These are phyloP conservation scores for Grigorovia transvaalensis DNA, from an alignment of 805 yeast species.

Conservation along the genomic window DNA sequence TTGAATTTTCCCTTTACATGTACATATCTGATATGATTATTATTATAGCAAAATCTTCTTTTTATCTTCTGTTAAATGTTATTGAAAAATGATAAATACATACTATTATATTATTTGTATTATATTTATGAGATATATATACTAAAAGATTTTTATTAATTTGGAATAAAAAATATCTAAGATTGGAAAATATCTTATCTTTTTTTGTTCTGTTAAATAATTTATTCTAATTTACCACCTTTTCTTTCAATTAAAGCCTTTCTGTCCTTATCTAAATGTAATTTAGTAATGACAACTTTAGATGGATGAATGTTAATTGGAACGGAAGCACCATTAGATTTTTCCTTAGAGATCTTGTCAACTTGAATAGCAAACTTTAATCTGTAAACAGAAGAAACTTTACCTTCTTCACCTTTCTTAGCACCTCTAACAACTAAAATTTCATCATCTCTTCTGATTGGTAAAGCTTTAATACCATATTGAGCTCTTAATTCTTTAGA, in stretches of 20 bases:
- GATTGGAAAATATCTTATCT: too few relatives aligned
- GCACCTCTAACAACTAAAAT: slow-evolving; percentile 96
- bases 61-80: too few relatives aligned
- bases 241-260: slow-evolving; percentile 94
- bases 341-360: slow-evolving; percentile 95
- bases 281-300: slow-evolving; percentile 96
- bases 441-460: slow-evolving; percentile 96
- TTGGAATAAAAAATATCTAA: too few relatives aligned
- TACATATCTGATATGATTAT: too few relatives aligned
- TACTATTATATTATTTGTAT: too few relatives aligned
- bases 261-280: slow-evolving; percentile 98
- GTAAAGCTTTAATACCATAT: slow-evolving; percentile 91
- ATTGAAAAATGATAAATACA: too few relatives aligned
- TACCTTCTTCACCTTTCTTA: slow-evolving; percentile 99
- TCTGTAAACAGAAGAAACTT: slow-evolving; percentile 96
- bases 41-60: too few relatives aligned
- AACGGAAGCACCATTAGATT: slow-evolving; percentile 94
- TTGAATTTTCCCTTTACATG: background rate
- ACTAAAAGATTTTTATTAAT: too few relatives aligned
- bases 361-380: slow-evolving; percentile 93
- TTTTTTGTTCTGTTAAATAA: background rate
- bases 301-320: slow-evolving; percentile 98
- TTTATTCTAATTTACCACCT: slow-evolving; percentile 93
- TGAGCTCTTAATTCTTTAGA: slow-evolving; percentile 97
- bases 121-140: too few relatives aligned